These are phyloP conservation scores for Rhodosporidiobolus sp. DNA, from an alignment of 768 basidiomycete genomes.

Conservation along the genomic window DNA sequence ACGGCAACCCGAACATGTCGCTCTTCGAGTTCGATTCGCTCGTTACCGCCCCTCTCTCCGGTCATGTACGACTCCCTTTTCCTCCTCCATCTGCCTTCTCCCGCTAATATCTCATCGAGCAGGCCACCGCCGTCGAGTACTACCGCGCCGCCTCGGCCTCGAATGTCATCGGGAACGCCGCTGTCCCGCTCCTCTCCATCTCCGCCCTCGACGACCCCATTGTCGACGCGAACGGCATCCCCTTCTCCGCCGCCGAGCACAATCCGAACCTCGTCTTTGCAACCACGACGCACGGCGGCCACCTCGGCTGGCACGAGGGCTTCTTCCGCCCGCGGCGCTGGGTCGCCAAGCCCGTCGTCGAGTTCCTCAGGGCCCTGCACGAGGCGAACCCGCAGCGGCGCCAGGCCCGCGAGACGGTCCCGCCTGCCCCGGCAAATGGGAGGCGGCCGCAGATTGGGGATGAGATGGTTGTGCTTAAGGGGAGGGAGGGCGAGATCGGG, in stretches of 20 bases:
- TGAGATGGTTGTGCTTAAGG: slow-evolving; percentile 32
- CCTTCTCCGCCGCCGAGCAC: slow-evolving; percentile 28
- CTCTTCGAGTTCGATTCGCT: slow-evolving; percentile 55
- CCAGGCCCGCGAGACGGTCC: slow-evolving; percentile 12
- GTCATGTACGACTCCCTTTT: slow-evolving; percentile 25
- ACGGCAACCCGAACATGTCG: slow-evolving; percentile 33
- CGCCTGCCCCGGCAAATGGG: background rate
- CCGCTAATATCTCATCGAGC: slow-evolving; percentile 51
- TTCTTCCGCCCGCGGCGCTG: slow-evolving; percentile 53
- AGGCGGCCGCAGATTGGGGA: slow-evolving; percentile 24
- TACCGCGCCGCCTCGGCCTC: slow-evolving; percentile 61
- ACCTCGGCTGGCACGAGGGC: slow-evolving; percentile 69
- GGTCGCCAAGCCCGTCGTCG: slow-evolving; percentile 67
- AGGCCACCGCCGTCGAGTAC: slow-evolving; percentile 44
- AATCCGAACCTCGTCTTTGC: slow-evolving; percentile 58
- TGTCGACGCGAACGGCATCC: slow-evolving; percentile 56
- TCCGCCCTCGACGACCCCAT: slow-evolving; percentile 77
- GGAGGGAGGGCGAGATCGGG: slow-evolving; percentile 16
- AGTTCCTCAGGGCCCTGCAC: slow-evolving; percentile 64
- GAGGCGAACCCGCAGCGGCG: slow-evolving; percentile 47
- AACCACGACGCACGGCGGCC: slow-evolving; percentile 65
- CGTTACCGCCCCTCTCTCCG: slow-evolving; percentile 55
- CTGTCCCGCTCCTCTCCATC: slow-evolving; percentile 70
- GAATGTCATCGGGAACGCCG: slow-evolving; percentile 58
- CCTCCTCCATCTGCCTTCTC: background rate